These are phyloP conservation scores for Phaeosphaeriaceae sp. DNA, from an alignment of 2,329 filamentous ascomycete genomes.

Conservation along the genomic window DNA sequence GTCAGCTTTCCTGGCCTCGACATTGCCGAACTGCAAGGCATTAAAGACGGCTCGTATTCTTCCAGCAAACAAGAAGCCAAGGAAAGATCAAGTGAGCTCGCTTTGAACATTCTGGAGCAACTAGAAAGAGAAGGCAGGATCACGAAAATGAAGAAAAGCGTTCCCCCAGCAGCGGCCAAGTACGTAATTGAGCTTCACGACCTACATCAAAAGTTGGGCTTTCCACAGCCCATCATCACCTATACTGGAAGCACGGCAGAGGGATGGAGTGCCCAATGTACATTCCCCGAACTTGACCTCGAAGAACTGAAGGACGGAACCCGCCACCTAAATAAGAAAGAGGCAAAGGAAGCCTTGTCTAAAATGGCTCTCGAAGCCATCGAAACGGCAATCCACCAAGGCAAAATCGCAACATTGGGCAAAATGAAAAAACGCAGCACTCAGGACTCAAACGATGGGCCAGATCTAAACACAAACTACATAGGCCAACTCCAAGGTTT, in stretches of 20 bases:
- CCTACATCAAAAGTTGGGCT: constrained; percentile 31
- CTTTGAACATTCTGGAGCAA: constrained; percentile 31
- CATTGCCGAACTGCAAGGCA: constrained; percentile 27
- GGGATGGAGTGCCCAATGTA: constrained; percentile 31
- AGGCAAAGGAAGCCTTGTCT: constrained; percentile 51
- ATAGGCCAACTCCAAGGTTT: constrained; percentile 49
- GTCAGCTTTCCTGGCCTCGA: constrained; percentile 30
- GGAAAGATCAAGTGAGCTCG: constrained; percentile 46
- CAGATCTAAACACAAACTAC: constrained; percentile 32
- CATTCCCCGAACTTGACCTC: constrained; percentile 24
- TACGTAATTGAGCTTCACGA: constrained; percentile 31
- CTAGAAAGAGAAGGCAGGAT: constrained; percentile 30
- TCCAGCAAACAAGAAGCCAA: constrained; percentile 52
- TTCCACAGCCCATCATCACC: constrained; percentile 28
- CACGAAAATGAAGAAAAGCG: constrained; percentile 15
- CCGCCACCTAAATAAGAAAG: constrained; percentile 44
- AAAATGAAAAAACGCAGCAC: neutral
- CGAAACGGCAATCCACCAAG: constrained; percentile 25
- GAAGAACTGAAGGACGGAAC: constrained; percentile 13
- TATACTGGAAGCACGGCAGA: constrained; percentile 14
- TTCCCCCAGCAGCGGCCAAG: constrained; percentile 9
- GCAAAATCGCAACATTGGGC: constrained; percentile 16
- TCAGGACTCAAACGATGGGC: constrained; percentile 6
- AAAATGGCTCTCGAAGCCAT: constrained; percentile 40
- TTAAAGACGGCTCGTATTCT: constrained; percentile 10